Evolutionary conservation across 2,329 filamentous ascomycete genomes (phyloP), one percentile per base, ranked within the genome.

Genomic region (Parastagonospora nodorum): DNA sequence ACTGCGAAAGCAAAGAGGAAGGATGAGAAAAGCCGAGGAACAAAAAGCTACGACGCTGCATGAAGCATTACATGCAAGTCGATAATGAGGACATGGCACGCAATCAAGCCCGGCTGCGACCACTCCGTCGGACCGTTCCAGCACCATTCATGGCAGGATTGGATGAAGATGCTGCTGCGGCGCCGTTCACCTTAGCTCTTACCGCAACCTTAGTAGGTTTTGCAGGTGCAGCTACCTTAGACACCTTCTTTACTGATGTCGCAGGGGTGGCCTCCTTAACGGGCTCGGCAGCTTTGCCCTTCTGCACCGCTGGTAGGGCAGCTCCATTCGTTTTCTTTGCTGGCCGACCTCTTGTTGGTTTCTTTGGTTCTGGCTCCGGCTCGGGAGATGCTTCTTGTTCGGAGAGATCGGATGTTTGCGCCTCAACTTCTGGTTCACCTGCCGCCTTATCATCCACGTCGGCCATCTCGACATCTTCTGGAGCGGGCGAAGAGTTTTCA

Each of bases 381-480:
- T 66, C 62, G 9, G 52, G 43, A 7, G 58, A 58, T 37, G 45
- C 51, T 29, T 65, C 63, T n/a, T 48, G 29, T 9, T 57, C 45
- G 7, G 53, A 53, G 19, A 50, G 40, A 9, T 63, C 57, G 24
- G 56, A 51, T 44, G 58, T 51, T 19, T 58, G 48, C 36, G 42
- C 54, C 15, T 42, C 50, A 5, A 38, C 48, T 35, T 57, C 55
- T 28, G 50, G 30, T 15, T 53, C 58, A 28, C 48, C 30, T 39
- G 47, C 53, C 5, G 45, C 27, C 24, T 44, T 28, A 11, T 47
- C 42, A 28, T 61, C 58, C 11, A 45, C 35, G 10, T 70, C 62
- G 19, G 48, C 61, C 65, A 69, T 69, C 24, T 71, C 68, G 14
- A 66, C 60, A 36, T 73, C 69, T 42, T 64, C 60, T 11, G 57